Evolutionary conservation across 179 eudicot species (phyloP).

Genomic region (Vitellaria paradoxa): DNA sequence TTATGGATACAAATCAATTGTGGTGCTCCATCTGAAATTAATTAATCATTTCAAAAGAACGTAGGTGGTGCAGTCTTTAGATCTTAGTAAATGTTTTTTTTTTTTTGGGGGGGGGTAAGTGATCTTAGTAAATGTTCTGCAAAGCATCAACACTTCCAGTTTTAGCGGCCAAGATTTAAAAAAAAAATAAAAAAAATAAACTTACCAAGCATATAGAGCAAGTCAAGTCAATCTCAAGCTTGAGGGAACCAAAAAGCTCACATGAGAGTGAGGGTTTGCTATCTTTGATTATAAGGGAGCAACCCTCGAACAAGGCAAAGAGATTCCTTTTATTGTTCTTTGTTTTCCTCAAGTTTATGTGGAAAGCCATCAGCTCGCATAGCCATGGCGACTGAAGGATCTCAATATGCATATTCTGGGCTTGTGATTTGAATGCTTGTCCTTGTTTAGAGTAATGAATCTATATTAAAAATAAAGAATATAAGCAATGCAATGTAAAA

Average conservation of each 20-base stretch:
- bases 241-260: conserved; percentile 81
- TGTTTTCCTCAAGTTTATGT: conserved; percentile 67
- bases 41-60: no score
- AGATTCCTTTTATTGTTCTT: conserved; percentile 30
- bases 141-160: neutral
- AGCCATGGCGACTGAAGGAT: conserved; percentile 98
- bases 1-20: no score
- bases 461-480: conserved; percentile 31
- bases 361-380: conserved; percentile 93
- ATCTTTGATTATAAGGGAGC: conserved; percentile 58
- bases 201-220: conserved; percentile 96
- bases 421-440: conserved; percentile 84
- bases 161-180: neutral
- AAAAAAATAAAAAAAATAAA: neutral
- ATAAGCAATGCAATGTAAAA: neutral
- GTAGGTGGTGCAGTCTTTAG: no score
- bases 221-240: conserved; percentile 81
- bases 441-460: conserved; percentile 91
- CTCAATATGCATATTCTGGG: conserved; percentile 79
- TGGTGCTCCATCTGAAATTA: no score
- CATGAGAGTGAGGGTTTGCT: conserved; percentile 81
- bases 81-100: no score
- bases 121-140: neutral
- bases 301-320: conserved; percentile 54
- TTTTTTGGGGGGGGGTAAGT: no score